Base-by-base conservation (phyloP, 2,329 filamentous ascomycete species). In the Colletotrichum somersetense region DNA sequence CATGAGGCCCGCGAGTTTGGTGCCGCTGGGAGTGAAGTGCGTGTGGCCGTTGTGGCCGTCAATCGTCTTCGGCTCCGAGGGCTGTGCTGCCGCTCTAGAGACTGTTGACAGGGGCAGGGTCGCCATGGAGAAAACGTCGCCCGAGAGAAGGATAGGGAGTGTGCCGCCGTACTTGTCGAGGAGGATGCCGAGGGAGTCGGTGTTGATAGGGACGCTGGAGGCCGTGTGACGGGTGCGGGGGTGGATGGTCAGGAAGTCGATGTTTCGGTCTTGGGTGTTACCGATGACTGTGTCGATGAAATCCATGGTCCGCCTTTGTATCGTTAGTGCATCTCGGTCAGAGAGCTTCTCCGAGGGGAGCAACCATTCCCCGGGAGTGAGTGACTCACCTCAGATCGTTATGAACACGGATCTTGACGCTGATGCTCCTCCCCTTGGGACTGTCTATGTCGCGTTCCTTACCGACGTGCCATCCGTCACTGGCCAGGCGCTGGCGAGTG, bases 211-310 rank as follows among this genome's bases (percentile, higher is more conserved):
- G 1, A 84, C 84, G 38, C 85, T 89, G 44, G 89, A 91, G 1
- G 89, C 87, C 18, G 90, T 92, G 72, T 82, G 83, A 48, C 88
- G 84, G 57, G 87, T 89, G n/a, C 91, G 86, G 3, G 91, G 91
- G 79, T 93, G 91, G 67, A 93, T 90, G 48, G 91, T 93, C 66
- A 93, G 83, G 83, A 90, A 93, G 83, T 93, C 91, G 63, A 91
- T 86, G 40, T 88, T 84, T 12, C 87, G 82, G 73, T 84, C 78
- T 42, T 84, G 81, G 5, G 83, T 79, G 70, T 89, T 86, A 1
- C 85, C 86, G 58, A 92, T 83, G 11, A 93, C 89, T 0, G 88
- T 88, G 66, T 87, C 85, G 65, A 93, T 84, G 76, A 91, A 93
- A 76, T 90, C 87, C 66, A 91, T 84, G 5, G 88, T 89, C 79